These are phyloP conservation scores for Orbilia javanica DNA, from an alignment of 2,329 filamentous ascomycete genomes.

Conservation along the genomic window DNA sequence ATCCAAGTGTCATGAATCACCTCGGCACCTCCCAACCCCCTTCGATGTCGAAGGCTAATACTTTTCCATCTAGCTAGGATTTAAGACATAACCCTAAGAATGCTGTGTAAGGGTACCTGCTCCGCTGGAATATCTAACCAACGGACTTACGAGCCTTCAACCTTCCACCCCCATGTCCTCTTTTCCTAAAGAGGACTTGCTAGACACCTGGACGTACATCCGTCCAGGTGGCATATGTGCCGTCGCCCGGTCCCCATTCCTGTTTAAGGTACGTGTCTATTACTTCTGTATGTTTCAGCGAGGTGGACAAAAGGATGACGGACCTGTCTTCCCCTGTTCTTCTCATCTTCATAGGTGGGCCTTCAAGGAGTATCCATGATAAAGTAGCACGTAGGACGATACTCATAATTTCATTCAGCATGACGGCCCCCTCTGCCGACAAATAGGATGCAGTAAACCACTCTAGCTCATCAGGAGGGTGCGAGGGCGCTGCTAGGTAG, in stretches of 20 bases:
- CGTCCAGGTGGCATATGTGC: constrained; percentile 12
- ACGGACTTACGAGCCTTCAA: constrained; percentile 36
- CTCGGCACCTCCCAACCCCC: constrained; percentile 6
- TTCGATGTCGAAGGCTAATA: constrained; percentile 30
- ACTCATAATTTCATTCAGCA: constrained; percentile 36
- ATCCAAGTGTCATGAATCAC: constrained; percentile 32
- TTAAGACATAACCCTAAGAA: constrained; percentile 46
- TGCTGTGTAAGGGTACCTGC: constrained; percentile 30
- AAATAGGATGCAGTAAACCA: constrained; percentile 26
- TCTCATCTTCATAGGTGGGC: constrained; percentile 26
- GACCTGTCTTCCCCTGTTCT: constrained; percentile 23
- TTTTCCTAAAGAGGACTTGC: constrained; percentile 33
- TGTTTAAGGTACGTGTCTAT: constrained; percentile 16
- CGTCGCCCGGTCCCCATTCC: constrained; percentile 27
- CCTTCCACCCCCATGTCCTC: constrained; percentile 13
- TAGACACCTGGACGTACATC: constrained; percentile 23
- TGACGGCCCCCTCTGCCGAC: constrained; percentile 30
- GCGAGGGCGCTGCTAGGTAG: not conserved
- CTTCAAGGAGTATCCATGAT: constrained; percentile 34
- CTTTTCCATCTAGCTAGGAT: constrained; percentile 20
- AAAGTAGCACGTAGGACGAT: constrained; percentile 27
- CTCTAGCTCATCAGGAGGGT: constrained; percentile 23
- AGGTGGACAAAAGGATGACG: not conserved
- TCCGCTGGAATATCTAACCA: constrained; percentile 29
- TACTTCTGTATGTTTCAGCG: not conserved